Percentiles rank a stretch among this genome's conserved stretches.
phyloP scores from a whole-genome alignment of 345 rosid genomes.

The Theobroma cacao region DNA sequence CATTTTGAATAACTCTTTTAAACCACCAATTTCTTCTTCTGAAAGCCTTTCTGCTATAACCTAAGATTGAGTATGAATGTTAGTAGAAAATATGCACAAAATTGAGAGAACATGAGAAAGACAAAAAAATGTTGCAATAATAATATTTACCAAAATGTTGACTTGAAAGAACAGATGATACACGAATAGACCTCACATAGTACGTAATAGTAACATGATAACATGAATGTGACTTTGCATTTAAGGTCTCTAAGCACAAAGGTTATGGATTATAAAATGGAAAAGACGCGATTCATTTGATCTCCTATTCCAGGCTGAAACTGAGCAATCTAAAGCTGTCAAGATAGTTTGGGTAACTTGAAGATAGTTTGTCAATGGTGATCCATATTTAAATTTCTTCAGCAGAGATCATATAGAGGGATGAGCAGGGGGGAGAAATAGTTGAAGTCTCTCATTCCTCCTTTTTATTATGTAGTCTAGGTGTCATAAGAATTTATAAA shows the following conservation, averaged over 20 bases:
- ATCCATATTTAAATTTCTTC: not conserved
- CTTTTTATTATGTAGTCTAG: not conserved
- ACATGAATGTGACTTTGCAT: not conserved
- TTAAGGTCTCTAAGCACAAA: not conserved
- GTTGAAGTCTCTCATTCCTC: not conserved
- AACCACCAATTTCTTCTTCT: conserved; percentile 77
- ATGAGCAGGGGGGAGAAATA: not conserved
- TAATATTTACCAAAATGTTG: not conserved
- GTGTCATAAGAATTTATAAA: not conserved
- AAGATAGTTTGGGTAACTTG: not conserved
- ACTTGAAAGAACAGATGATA: not conserved
- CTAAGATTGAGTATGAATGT: conserved; percentile 21
- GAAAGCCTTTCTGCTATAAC: conserved; percentile 84
- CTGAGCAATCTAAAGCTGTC: not conserved
- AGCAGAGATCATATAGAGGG: not conserved
- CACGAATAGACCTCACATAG: not conserved
- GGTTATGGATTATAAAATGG: not conserved
- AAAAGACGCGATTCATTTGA: not conserved
- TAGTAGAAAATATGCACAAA: not conserved
- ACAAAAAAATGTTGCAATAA: not conserved
- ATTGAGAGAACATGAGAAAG: not conserved
- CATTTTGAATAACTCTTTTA: conserved; percentile 79
- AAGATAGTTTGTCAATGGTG: not conserved
- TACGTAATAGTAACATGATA: not conserved
- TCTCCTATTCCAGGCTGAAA: not conserved